Evolutionary conservation across 495 filamentous ascomycete genomes (phyloP).

Genomic region (Lepidopterella palustris): DNA sequence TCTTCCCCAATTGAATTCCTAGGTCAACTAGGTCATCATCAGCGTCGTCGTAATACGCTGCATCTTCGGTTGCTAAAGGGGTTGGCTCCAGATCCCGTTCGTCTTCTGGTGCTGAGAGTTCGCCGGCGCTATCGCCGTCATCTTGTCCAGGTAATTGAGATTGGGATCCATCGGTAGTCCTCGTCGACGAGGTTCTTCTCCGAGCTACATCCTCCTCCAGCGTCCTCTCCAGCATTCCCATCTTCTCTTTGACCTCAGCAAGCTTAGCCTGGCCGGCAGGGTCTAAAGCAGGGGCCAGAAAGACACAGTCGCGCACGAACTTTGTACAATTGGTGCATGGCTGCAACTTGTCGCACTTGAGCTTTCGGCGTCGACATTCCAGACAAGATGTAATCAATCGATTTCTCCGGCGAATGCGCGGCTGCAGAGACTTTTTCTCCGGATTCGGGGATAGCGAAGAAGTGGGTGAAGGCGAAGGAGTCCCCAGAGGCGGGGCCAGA

Average conservation of each 20-base stretch:
- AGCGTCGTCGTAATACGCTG: slow-evolving; percentile 53
- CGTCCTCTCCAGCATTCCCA: slow-evolving; percentile 55
- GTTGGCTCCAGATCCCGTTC: slow-evolving; percentile 46
- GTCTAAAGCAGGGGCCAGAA: slow-evolving; percentile 55
- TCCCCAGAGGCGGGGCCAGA: not conserved
- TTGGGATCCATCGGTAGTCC: not conserved
- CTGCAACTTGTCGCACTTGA: slow-evolving; percentile 69
- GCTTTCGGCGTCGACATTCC: slow-evolving; percentile 70
- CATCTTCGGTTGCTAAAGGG: slow-evolving; percentile 52
- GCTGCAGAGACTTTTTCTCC: slow-evolving; percentile 1
- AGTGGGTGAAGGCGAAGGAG: not conserved
- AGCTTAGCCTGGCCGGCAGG: slow-evolving; percentile 54
- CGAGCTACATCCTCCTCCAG: slow-evolving; percentile 51
- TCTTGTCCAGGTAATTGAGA: slow-evolving; percentile 26
- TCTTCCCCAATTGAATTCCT: slow-evolving; percentile 61
- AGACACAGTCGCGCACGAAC: slow-evolving; percentile 57
- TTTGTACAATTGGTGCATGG: slow-evolving; percentile 67
- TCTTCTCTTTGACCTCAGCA: slow-evolving; percentile 64
- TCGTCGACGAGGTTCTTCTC: slow-evolving; percentile 13
- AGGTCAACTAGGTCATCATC: slow-evolving; percentile 63
- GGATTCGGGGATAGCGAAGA: not conserved
- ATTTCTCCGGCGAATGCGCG: slow-evolving; percentile 54
- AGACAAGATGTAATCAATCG: slow-evolving; percentile 63
- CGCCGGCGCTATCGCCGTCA: slow-evolving; percentile 35
- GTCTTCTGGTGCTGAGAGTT: slow-evolving; percentile 41